Conservation (phyloP, 2,329 filamentous ascomycete species). For the Byssothecium circinans region DNA sequence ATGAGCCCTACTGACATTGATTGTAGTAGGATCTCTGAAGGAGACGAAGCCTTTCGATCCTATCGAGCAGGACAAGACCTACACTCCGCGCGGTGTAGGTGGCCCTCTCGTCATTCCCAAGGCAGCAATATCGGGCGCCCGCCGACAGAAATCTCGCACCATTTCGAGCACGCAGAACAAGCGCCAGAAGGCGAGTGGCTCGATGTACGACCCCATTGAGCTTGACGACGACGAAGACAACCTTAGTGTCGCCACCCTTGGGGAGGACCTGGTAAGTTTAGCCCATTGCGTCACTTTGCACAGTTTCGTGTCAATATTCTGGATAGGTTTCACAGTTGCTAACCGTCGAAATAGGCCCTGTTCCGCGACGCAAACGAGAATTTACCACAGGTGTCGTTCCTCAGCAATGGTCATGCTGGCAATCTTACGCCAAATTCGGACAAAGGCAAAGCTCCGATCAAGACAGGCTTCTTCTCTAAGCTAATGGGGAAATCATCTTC, state of each 20-base stretch:
- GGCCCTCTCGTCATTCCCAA: conserved; percentile 55
- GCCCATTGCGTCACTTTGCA: no score
- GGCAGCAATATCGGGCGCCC: conserved; percentile 52
- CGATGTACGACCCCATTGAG: conserved; percentile 41
- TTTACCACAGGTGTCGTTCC: conserved; percentile 12
- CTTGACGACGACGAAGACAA: conserved; percentile 46
- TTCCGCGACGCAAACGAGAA: conserved; percentile 6
- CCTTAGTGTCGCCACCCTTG: conserved; percentile 53
- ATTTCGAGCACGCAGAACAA: conserved; percentile 20
- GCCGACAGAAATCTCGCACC: conserved; percentile 34
- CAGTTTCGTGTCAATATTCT: background rate
- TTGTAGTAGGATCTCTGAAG: conserved; percentile 3
- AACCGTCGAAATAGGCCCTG: background rate
- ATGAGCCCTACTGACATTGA: no score
- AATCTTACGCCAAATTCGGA: conserved; percentile 30
- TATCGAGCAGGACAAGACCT: conserved; percentile 46
- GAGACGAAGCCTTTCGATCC: conserved; percentile 27
- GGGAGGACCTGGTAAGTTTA: conserved; percentile 48
- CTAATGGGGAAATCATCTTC: conserved; percentile 20
- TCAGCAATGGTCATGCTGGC: conserved; percentile 9
- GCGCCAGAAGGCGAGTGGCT: conserved; percentile 32
- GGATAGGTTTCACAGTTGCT: background rate
- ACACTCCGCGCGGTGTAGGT: conserved; percentile 46
- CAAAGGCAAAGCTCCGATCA: conserved; percentile 32
- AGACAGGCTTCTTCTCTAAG: conserved; percentile 26